Evolutionary conservation across 2,329 filamentous ascomycete genomes (phyloP).

Genomic region (Neurospora crassa): DNA sequence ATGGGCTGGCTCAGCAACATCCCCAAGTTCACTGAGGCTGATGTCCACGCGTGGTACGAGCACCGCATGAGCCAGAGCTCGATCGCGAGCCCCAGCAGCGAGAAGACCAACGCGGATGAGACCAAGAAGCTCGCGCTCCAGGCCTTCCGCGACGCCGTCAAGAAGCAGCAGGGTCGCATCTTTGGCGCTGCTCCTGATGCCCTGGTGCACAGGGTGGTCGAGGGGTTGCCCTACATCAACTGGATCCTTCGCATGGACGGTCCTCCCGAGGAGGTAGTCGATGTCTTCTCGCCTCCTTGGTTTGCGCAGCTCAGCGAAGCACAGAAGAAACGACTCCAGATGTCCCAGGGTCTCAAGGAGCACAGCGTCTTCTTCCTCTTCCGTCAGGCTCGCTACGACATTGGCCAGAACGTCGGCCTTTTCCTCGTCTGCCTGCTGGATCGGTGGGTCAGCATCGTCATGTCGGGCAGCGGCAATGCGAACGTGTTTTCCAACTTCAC

Average conservation of each 20-base stretch:
- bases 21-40: conserved; percentile 37
- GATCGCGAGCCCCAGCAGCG: neutral
- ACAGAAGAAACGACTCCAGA: conserved; percentile 25
- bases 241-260: conserved; percentile 28
- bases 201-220: conserved; percentile 17
- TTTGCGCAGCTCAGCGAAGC: conserved; percentile 26
- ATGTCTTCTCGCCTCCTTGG: conserved; percentile 26
- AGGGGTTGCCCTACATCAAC: conserved; percentile 24
- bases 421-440: conserved; percentile 31
- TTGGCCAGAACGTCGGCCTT: conserved; percentile 27
- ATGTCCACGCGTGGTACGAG: conserved; percentile 39
- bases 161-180: conserved; percentile 15
- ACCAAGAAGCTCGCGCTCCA: conserved; percentile 15
- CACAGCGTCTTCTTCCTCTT: conserved; percentile 29
- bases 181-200: conserved; percentile 9
- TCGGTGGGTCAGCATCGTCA: conserved; percentile 28
- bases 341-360: conserved; percentile 27
- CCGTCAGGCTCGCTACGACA: conserved; percentile 26
- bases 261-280: conserved; percentile 18
- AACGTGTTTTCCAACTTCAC: conserved; percentile 23
- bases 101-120: conserved; percentile 4
- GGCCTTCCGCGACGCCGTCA: conserved; percentile 27
- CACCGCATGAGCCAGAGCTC: conserved; percentile 8
- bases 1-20: conserved; percentile 46
- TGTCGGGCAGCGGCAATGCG: conserved; percentile 21